phyloP scores from a whole-genome alignment of 805 yeast genomes.

The Starmerella khaoyaiensis region DNA sequence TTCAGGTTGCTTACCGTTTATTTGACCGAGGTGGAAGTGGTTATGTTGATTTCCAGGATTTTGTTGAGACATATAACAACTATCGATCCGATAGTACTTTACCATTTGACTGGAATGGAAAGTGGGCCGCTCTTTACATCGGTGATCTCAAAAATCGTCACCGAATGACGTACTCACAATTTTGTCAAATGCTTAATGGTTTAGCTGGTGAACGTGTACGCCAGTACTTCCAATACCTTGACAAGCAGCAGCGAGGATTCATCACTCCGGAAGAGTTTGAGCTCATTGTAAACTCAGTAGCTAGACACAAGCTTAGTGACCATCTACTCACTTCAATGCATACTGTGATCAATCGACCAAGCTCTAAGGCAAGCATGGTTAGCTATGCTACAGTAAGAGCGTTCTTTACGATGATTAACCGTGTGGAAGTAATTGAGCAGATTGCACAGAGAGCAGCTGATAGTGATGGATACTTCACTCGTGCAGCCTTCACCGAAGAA shows the following conservation, averaged over 20 bases:
- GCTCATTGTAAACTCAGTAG: constrained; percentile 28
- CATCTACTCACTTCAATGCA: constrained; percentile 29
- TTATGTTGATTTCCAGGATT: constrained; percentile 30
- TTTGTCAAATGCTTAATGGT: constrained; percentile 36
- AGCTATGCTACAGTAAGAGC: constrained; percentile 35
- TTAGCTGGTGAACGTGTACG: constrained; percentile 36
- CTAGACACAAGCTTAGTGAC: constrained; percentile 33
- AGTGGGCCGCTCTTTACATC: constrained; percentile 32
- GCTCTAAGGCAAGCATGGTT: constrained; percentile 26
- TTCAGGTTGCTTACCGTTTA: constrained; percentile 37
- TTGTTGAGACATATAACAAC: constrained; percentile 29
- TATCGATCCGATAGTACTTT: constrained; percentile 28
- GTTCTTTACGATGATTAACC: constrained; percentile 32
- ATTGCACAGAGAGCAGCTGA: constrained; percentile 27
- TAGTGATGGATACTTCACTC: constrained; percentile 29
- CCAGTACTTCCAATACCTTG: constrained; percentile 33
- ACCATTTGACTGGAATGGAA: constrained; percentile 34
- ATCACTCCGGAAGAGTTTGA: constrained; percentile 33
- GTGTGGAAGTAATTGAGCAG: constrained; percentile 32
- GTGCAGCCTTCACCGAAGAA: constrained; percentile 29
- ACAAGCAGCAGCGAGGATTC: constrained; percentile 29
- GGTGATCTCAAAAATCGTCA: constrained; percentile 31
- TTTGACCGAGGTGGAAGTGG: constrained; percentile 32
- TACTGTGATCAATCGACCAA: constrained; percentile 28
- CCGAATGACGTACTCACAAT: constrained; percentile 31